Conservation (phyloP, 75 land plant species). For the Cupressus sempervirens region DNA sequence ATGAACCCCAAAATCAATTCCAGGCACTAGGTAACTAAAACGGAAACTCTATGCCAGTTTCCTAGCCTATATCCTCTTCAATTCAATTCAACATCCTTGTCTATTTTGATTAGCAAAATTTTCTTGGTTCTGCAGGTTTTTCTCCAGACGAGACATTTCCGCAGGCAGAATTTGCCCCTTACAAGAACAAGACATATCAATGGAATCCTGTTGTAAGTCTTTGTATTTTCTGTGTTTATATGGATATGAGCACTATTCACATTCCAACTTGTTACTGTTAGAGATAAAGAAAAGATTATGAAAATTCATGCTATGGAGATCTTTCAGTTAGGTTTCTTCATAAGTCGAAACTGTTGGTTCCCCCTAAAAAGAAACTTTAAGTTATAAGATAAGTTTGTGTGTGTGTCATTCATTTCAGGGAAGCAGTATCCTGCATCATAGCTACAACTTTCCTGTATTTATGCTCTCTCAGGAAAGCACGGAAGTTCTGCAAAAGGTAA, state of each 20-base stretch:
- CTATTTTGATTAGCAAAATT: not conserved
- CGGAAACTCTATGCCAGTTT: not conserved
- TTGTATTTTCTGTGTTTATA: not conserved
- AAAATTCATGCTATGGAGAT: not conserved
- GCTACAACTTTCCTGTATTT: constrained; percentile 80
- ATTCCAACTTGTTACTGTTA: not conserved
- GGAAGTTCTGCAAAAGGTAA: constrained; percentile 48
- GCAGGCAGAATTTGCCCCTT: constrained; percentile 87
- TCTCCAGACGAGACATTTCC: constrained; percentile 79
- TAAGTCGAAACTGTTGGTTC: not conserved
- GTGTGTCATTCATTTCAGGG: constrained; percentile 47
- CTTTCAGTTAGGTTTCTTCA: not conserved
- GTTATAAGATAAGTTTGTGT: not conserved
- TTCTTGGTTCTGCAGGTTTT: constrained; percentile 26
- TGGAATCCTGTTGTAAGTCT: constrained; percentile 88
- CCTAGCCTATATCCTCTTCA: not conserved
- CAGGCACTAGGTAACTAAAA: constrained; percentile 16
- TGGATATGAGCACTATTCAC: not conserved
- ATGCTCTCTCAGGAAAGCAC: constrained; percentile 66
- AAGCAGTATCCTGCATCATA: constrained; percentile 60
- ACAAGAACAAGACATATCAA: constrained; percentile 38
- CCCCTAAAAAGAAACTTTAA: not conserved
- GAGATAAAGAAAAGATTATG: not conserved
- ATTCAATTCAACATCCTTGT: not conserved
- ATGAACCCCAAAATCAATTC: constrained; percentile 11